Conservation (phyloP, 192 early-diverging fungal species). For the Chytriomyces sp. region DNA sequence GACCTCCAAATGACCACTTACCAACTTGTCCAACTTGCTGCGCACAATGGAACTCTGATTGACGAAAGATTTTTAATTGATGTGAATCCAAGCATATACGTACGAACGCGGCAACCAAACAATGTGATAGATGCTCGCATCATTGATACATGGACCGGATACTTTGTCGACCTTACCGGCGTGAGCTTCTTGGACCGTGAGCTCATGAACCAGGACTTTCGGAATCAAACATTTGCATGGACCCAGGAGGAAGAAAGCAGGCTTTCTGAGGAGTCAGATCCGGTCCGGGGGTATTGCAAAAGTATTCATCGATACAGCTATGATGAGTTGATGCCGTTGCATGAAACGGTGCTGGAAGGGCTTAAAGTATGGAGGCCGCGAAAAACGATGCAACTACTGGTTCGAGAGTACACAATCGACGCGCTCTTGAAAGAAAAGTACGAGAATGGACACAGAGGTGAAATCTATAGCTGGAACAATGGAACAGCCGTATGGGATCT, state of each 20-base stretch:
- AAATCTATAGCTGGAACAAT: not conserved
- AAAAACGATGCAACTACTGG: conserved; percentile 3
- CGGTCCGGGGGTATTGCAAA: conserved; percentile 27
- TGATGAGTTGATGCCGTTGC: conserved; percentile 28
- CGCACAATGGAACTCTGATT: conserved; percentile 10
- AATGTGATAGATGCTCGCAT: conserved; percentile 49
- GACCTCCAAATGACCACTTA: conserved; percentile 24
- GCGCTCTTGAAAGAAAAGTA: not conserved
- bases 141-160: conserved; percentile 43
- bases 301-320: conserved; percentile 30
- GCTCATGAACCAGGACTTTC: no score
- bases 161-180: conserved; percentile 46
- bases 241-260: no score
- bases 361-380: conserved; percentile 40
- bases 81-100: conserved; percentile 28
- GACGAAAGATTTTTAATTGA: conserved; percentile 16
- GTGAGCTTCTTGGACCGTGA: not conserved
- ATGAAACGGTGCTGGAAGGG: conserved; percentile 36
- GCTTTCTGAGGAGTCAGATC: no score
- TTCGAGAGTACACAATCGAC: conserved; percentile 27
- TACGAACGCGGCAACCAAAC: conserved; percentile 6
- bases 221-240: no score
- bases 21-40: conserved; percentile 8
- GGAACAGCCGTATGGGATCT: not conserved
- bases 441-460: not conserved